phyloP scores from a whole-genome alignment of 176 grass and related monocot species.

The Avena eriantha region DNA sequence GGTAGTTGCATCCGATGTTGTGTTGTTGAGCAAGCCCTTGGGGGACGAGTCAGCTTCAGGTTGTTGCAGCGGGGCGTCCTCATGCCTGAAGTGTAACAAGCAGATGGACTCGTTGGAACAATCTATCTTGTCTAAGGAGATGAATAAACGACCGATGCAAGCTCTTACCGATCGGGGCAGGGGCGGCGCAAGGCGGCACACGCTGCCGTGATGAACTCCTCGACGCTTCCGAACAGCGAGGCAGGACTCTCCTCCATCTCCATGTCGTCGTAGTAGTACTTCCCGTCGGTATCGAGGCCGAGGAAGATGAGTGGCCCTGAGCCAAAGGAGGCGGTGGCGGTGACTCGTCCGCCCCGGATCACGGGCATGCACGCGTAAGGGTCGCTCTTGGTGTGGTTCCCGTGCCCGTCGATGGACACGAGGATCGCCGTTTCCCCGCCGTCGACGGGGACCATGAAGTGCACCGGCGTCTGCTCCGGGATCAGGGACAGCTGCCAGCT shows the following conservation, averaged over 20 bases:
- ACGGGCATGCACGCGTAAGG: background rate
- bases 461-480: background rate
- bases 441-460: background rate
- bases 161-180: background rate
- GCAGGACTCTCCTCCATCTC: background rate
- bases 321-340: background rate
- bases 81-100: background rate
- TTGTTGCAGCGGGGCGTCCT: background rate
- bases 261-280: background rate
- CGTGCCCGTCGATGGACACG: background rate
- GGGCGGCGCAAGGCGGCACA: background rate
- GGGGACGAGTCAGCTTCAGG: background rate
- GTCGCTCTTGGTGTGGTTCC: background rate
- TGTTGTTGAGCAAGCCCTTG: background rate
- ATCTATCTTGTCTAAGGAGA: background rate
- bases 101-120: background rate
- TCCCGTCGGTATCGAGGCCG: background rate
- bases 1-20: background rate
- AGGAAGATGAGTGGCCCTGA: background rate
- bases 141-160: background rate
- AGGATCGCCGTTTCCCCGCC: background rate
- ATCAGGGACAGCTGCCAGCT: no score
- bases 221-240: background rate
- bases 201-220: background rate
- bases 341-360: background rate